These are phyloP conservation scores for Penicillium hordei DNA, from an alignment of 2,329 filamentous ascomycete species.

Conservation along the genomic window DNA sequence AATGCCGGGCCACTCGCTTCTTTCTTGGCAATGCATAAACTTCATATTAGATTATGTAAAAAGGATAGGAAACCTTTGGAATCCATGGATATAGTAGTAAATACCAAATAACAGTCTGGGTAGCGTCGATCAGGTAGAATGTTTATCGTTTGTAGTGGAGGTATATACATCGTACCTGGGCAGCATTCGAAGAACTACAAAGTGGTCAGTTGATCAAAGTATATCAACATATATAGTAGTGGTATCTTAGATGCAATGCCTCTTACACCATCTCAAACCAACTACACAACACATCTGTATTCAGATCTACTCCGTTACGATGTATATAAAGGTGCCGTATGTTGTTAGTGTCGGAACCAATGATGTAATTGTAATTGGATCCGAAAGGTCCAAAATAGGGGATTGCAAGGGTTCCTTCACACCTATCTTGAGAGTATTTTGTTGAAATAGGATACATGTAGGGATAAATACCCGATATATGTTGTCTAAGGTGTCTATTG, in stretches of 20 bases:
- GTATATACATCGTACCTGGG: too few relatives aligned
- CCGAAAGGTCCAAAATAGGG: background rate
- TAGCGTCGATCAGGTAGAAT: background rate
- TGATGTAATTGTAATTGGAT: background rate
- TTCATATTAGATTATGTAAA: background rate
- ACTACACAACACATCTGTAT: background rate
- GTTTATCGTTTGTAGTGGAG: background rate
- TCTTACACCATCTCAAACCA: background rate
- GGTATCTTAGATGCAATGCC: too few relatives aligned
- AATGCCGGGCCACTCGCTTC: background rate
- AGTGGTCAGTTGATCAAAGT: too few relatives aligned
- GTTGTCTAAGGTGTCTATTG: too few relatives aligned
- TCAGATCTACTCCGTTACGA: background rate
- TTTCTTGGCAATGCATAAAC: background rate
- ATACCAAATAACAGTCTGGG: background rate
- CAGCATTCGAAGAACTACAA: too few relatives aligned
- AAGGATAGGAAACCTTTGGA: background rate
- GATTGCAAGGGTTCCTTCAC: background rate
- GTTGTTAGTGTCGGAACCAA: background rate
- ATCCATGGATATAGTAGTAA: background rate
- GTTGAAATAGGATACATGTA: too few relatives aligned
- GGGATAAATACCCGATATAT: too few relatives aligned
- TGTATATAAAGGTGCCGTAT: background rate
- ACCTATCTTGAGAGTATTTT: background rate
- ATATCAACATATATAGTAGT: background rate